phyloP scores from a whole-genome alignment of 805 yeast species.

The Kockiozyma suomiensis region DNA sequence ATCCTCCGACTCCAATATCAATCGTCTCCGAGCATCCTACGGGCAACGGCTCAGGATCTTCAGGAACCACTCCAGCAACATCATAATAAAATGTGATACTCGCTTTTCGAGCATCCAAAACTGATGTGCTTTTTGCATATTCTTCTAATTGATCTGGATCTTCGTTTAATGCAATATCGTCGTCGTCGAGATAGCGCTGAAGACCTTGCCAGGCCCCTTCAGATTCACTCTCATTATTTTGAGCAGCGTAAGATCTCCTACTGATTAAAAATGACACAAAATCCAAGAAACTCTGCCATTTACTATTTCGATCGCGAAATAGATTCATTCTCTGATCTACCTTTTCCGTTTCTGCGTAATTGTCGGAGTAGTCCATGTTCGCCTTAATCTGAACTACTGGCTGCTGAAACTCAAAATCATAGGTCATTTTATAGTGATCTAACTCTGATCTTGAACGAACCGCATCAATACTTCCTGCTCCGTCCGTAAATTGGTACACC shows the following conservation, averaged over 20 bases:
- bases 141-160: conserved; percentile 52
- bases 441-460: conserved; percentile 45
- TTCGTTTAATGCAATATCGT: conserved; percentile 42
- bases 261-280: conserved; percentile 13
- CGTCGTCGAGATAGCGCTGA: conserved; percentile 60
- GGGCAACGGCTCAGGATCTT: conserved; percentile 39
- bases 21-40: background rate
- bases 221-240: background rate
- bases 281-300: conserved; percentile 26
- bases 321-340: conserved; percentile 1
- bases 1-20: conserved; percentile 62
- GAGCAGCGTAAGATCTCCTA: background rate
- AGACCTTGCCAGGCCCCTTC: conserved; percentile 73
- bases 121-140: conserved; percentile 76
- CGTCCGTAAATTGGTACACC: conserved; percentile 60
- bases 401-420: conserved; percentile 52
- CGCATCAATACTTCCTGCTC: conserved; percentile 61
- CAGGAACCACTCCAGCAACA: conserved; percentile 64
- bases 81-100: conserved; percentile 69
- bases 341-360: background rate
- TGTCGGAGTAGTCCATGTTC: conserved; percentile 58
- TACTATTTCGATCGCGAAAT: conserved; percentile 1
- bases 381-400: conserved; percentile 67
- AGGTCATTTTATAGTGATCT: conserved; percentile 59
- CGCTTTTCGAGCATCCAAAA: conserved; percentile 62